phyloP scores from a whole-genome alignment of 768 basidiomycete species.

The Phallus indusiatus region DNA sequence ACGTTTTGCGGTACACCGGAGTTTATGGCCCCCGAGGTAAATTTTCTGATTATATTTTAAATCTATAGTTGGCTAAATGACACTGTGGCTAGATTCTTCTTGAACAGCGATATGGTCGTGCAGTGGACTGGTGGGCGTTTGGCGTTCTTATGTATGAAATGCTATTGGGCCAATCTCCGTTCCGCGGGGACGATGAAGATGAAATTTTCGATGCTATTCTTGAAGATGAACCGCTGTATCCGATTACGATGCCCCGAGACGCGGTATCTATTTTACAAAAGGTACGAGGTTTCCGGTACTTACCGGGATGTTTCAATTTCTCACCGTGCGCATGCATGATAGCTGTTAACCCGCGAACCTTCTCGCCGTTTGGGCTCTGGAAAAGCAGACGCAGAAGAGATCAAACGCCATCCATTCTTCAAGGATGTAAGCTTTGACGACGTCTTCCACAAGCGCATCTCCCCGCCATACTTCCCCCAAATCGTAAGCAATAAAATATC shows the following conservation, averaged over 20 bases:
- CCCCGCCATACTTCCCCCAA: conserved; percentile 93
- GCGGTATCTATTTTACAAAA: conserved; percentile 93
- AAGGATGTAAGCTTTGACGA: conserved; percentile 97
- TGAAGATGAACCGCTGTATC: conserved; percentile 96
- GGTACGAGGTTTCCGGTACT: conserved; percentile 30
- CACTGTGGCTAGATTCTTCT: conserved; percentile 67
- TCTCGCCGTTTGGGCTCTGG: conserved; percentile 82
- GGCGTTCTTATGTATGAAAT: conserved; percentile 98
- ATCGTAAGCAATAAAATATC: conserved; percentile 50
- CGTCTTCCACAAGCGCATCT: conserved; percentile 93
- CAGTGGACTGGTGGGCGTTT: conserved; percentile 99
- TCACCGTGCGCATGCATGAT: conserved; percentile 8
- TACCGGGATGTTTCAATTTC: background rate
- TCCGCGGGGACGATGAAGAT: conserved; percentile 98
- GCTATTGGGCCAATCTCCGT: conserved; percentile 96
- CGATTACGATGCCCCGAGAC: conserved; percentile 98
- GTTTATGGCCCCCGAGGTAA: conserved; percentile 98
- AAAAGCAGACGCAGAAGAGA: conserved; percentile 90
- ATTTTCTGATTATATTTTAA: conserved; percentile 12
- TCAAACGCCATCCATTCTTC: conserved; percentile 97
- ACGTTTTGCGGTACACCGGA: conserved; percentile 99
- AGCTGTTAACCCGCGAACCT: conserved; percentile 93
- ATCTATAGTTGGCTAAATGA: background rate
- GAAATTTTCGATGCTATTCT: conserved; percentile 99
- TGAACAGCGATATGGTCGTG: conserved; percentile 98